A percentile compares a stretch with the other conserved stretches of the same genome.
Evolutionary conservation across 768 basidiomycete species (phyloP).

Genomic region (Leccinum longicurvipes): DNA sequence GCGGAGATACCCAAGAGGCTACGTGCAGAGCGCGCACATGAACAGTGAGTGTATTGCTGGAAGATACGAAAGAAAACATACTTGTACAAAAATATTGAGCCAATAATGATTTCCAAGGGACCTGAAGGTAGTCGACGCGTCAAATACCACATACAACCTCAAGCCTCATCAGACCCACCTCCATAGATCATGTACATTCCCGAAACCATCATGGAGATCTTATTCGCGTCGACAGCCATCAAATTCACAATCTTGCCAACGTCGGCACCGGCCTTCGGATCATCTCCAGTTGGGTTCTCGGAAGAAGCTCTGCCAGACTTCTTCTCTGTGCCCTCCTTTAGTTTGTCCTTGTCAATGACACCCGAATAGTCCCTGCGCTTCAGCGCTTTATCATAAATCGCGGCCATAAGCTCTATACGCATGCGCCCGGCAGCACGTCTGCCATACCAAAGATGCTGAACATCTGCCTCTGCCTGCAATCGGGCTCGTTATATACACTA

Average conservation of each 20-base stretch:
- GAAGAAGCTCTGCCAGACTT: conserved; percentile 14
- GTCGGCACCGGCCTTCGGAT: conserved; percentile 76
- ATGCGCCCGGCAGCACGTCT: conserved; percentile 73
- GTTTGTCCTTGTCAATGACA: conserved; percentile 52
- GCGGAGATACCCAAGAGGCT: conserved; percentile 46
- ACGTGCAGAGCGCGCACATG: conserved; percentile 47
- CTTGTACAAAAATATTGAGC: conserved; percentile 74
- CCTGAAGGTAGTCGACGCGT: conserved; percentile 32
- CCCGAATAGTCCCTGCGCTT: conserved; percentile 84
- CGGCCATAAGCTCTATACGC: conserved; percentile 75
- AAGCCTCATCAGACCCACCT: conserved; percentile 32
- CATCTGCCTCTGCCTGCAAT: conserved; percentile 55
- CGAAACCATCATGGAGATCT: conserved; percentile 52
- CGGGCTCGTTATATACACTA: background rate
- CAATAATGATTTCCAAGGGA: conserved; percentile 77
- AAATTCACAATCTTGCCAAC: conserved; percentile 88
- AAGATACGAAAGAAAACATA: conserved; percentile 23
- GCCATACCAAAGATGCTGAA: conserved; percentile 77
- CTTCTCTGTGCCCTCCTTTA: conserved; percentile 21
- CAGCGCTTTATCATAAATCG: conserved; percentile 86
- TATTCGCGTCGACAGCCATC: conserved; percentile 78
- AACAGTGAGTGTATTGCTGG: background rate
- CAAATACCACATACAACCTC: background rate
- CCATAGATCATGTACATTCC: conserved; percentile 67
- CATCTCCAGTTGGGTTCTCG: conserved; percentile 33